Base-by-base conservation (phyloP, 2,329 filamentous ascomycete genomes). In the Mariannaea sp. region DNA sequence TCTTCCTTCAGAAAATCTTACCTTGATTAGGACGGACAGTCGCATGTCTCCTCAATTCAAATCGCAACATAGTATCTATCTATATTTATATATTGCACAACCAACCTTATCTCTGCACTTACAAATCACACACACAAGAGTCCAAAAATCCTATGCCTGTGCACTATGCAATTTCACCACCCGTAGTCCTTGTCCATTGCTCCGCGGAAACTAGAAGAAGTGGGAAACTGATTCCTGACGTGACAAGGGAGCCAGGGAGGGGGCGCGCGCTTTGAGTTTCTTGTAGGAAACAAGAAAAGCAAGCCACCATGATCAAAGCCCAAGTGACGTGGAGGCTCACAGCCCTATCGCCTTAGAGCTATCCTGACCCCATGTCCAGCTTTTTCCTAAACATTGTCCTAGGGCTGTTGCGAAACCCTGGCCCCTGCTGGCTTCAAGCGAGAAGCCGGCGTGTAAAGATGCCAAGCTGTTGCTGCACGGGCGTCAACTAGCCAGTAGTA, bases 281-380 rank as follows among this genome's bases (percentile, higher is more conserved):
- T 36, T 29, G 19, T 22, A 35, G 35, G 29, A 42, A 17, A 42
- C 26, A 38, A 52, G 35, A 33, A 22, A 19, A 47, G 56, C 41
- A 40, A 51, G 49, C 54, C 53, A 54, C 49, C 27, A 17, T 54
- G 43, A 36, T 54, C 54, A 38, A 35, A 45, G 46, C n/a, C 33
- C 13, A 36, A 39, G 47, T 55, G 57, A 55, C 47, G 57, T 57
- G 57, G 49, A 59, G 50, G 55, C 48, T 52, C 50, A 46, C 54
- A 57, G 57, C 54, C 57, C 52, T 59, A 57, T 55, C 57, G 44
- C 43, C 17, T 42, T 27, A 5, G 22, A 42, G 27, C 32, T 29
- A 35, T 39, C 43, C 30, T 20, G 39, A 30, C 43, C 36, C 19
- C 14, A 43, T 41, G 39, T 20, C 44, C 35, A 40, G 24, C 29